Evolutionary conservation across 345 rosid genomes (phyloP).

Genomic region (Sisymbrium altissimum): DNA sequence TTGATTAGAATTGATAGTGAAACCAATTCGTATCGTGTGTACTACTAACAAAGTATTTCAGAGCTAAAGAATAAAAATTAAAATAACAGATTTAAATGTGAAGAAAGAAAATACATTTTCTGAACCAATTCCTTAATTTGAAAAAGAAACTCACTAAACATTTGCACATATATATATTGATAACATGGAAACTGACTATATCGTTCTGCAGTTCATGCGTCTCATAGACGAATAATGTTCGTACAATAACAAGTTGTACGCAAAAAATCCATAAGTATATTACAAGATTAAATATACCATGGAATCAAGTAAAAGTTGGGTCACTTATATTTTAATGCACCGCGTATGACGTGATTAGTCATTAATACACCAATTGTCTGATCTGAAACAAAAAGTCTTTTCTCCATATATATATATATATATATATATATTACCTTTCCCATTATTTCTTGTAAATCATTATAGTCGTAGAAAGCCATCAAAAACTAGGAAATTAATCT

Average conservation of each 20-base stretch:
- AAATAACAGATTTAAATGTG: background rate
- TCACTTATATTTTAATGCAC: conserved; percentile 26
- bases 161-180: background rate
- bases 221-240: background rate
- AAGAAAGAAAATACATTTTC: background rate
- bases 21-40: background rate
- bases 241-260: conserved; percentile 4
- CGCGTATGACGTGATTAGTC: conserved; percentile 32
- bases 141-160: background rate
- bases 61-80: background rate
- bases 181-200: background rate
- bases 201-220: background rate
- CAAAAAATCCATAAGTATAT: background rate
- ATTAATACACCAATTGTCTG: conserved; percentile 32
- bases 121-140: background rate
- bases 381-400: background rate
- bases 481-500: background rate
- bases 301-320: conserved; percentile 32
- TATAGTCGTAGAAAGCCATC: conserved; percentile 4
- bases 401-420: background rate
- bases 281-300: background rate
- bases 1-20: background rate
- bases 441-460: conserved; percentile 7
- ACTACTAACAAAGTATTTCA: background rate
- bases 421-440: conserved; percentile 10